Base-by-base conservation (phyloP, 257 asterid species). In the Gardenia jasminoides region DNA sequence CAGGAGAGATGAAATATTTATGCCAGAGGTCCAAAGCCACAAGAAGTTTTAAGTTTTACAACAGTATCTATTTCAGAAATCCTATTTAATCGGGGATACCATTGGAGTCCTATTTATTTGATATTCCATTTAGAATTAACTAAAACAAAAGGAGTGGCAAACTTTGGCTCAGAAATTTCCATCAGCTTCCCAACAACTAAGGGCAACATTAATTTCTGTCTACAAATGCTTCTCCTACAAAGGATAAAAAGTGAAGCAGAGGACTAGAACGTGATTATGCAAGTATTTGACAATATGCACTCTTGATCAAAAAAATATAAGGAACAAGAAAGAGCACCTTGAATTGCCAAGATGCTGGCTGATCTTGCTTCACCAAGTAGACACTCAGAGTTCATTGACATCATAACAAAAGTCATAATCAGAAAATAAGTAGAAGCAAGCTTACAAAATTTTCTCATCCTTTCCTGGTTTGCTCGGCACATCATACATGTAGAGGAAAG, bases 271-370 rank as follows among this genome's bases (percentile, higher is more conserved):
- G 19, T 64, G 67, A n/a, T 17, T 58, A 58, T 58, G 26, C n/a
- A 17, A 58, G 64, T 6, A 58, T 58, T 5, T 5, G 10, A 9
- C 64, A 16, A 65, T 11, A 10, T 28, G 1, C 19, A 17, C 59
- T 13, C 70, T 65, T 65, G 70, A 65, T 65, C 43, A 36, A 26
- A 7, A 28, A 58, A 70, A 9, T 47, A 58, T 13, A 28, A 48
- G 44, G 76, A 47, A 72, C 16, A 46, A 5, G 46, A 52, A 73
- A 33, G 17, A 31, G 16, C 77, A 73, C 77, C 77, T 73, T 73
- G 66, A 52, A 52, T 16, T 73, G 46, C 30, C 47, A 36, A 39
- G 26, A 17, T 50, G 46, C 47, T 20, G 30, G 66, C 33, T 8
- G 48, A 73, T 73, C 66, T 73, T 73, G 77, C 66, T 52, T 73